phyloP scores from a whole-genome alignment of 345 rosid species.

The Noccaea bulbosa region DNA sequence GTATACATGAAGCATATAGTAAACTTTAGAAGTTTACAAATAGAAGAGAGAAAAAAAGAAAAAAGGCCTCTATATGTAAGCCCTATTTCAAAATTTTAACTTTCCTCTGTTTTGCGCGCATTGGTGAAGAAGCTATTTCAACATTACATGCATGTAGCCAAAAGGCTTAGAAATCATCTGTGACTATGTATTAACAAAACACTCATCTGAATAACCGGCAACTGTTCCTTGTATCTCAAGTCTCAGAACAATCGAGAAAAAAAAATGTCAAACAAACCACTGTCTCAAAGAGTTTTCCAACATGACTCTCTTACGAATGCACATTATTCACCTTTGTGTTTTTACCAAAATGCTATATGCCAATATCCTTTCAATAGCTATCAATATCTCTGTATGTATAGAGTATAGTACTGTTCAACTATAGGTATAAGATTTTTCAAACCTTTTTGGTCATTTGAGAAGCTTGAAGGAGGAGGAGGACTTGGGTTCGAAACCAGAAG shows the following conservation, averaged over 20 bases:
- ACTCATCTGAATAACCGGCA: conserved; percentile 14
- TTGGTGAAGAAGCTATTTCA: neutral
- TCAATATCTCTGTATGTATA: conserved; percentile 7
- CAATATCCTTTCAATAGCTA: conserved; percentile 30
- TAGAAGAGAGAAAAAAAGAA: too few relatives aligned
- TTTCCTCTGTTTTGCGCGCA: conserved; percentile 2
- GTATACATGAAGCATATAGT: neutral
- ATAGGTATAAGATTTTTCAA: neutral
- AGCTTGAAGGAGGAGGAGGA: conserved; percentile 33
- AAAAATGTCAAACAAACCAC: conserved; percentile 22
- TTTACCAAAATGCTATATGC: conserved; percentile 21
- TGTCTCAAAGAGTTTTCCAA: conserved; percentile 15
- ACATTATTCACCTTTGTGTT: conserved; percentile 34
- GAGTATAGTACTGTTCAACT: neutral
- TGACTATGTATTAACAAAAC: conserved; percentile 16
- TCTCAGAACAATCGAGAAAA: conserved; percentile 17
- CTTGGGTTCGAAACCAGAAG: conserved; percentile 40
- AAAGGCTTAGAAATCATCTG: neutral
- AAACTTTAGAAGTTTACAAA: too few relatives aligned
- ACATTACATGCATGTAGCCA: neutral
- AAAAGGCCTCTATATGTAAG: neutral
- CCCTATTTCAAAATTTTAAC: neutral
- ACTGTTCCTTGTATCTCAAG: neutral
- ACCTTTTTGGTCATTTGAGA: conserved; percentile 23
- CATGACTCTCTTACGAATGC: conserved; percentile 7